Evolutionary conservation across 495 filamentous ascomycete species (phyloP), one percentile per base, ranked within the genome.

Genomic region (Melanomma pulvis-pyrius): DNA sequence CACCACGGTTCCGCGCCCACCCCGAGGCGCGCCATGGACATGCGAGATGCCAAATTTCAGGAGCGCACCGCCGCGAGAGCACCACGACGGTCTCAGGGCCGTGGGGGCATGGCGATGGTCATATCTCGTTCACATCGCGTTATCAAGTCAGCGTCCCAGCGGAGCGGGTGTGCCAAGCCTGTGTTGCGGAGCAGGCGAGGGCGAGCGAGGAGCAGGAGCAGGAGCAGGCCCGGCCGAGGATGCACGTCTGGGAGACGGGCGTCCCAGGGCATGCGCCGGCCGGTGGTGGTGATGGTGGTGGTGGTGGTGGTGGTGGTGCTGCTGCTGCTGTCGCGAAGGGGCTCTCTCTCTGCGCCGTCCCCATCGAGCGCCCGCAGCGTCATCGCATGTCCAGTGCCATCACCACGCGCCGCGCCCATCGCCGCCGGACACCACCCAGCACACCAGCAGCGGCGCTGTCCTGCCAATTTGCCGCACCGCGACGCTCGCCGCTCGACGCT

Each of bases 111-210:
- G 52, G 9, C 13, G 53, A 57, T 61, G 64, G 55, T 66, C 54
- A 66, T 60, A 66, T 52, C 44, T 25, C 24, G 34, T 66, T 44
- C 54, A 39, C 54, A 59, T 60, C 21, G 48, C 53, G 63, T 66
- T 66, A 66, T 66, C 63, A 66, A 41, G 9, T 21, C 28, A 47
- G 26, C 24, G 51, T 17, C 63, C 63, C 63, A 53, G 55, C 55
- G 63, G 63, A 60, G 63, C 63, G 63, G 63, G 53, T 64, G 17
- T 19, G 56, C 63, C 63, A 66, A 66, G 63, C 9, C 26, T 29
- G 34, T 63, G 51, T 30, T 60, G 63, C 56, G 55, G 49, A 56
- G 59, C 59, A 61, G 48, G 46, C 46, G 32, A 47, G 25, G n/a
- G n/a, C n/a, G n/a, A n/a, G n/a, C n/a, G n/a, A n/a, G n/a, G n/a